Percentiles rank a stretch among this genome's conserved stretches.
phyloP scores from a whole-genome alignment of 1,139 yeast genomes.

The Chernovozyma aurita region DNA sequence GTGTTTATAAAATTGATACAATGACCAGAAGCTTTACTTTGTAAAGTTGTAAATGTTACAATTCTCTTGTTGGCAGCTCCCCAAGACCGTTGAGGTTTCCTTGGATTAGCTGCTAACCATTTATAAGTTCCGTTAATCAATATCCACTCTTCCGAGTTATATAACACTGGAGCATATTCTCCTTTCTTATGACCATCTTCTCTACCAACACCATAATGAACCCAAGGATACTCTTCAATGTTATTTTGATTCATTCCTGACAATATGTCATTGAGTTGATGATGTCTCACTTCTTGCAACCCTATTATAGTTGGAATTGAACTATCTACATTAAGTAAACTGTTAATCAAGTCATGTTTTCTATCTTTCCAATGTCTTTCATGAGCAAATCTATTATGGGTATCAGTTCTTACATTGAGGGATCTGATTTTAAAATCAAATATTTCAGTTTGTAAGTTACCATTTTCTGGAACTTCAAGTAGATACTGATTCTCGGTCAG shows the following conservation, averaged over 20 bases:
- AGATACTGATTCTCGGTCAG: constrained; percentile 1
- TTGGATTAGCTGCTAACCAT: constrained; percentile 43
- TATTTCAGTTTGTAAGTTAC: not conserved
- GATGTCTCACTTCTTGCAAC: constrained; percentile 27
- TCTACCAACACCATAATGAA: constrained; percentile 46
- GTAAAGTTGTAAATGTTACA: constrained; percentile 34
- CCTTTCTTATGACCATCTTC: constrained; percentile 42
- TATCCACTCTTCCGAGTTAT: constrained; percentile 25
- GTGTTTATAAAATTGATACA: constrained; percentile 35
- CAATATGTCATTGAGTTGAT: constrained; percentile 25
- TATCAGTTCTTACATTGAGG: constrained; percentile 24
- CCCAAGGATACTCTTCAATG: constrained; percentile 21
- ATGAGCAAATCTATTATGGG: constrained; percentile 16
- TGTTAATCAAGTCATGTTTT: constrained; percentile 20
- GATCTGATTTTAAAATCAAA: constrained; percentile 18
- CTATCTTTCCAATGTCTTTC: constrained; percentile 26
- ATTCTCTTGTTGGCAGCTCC: constrained; percentile 43
- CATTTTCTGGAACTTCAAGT: not conserved
- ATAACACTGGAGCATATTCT: constrained; percentile 44
- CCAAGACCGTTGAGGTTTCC: constrained; percentile 35
- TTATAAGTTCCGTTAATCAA: constrained; percentile 31
- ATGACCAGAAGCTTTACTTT: constrained; percentile 18
- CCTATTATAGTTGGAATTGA: constrained; percentile 24
- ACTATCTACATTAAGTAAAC: constrained; percentile 10
- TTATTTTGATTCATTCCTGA: constrained; percentile 16